Evolutionary conservation across 2,329 filamentous ascomycete species (phyloP).

Genomic region (Cladophialophora yegresii): DNA sequence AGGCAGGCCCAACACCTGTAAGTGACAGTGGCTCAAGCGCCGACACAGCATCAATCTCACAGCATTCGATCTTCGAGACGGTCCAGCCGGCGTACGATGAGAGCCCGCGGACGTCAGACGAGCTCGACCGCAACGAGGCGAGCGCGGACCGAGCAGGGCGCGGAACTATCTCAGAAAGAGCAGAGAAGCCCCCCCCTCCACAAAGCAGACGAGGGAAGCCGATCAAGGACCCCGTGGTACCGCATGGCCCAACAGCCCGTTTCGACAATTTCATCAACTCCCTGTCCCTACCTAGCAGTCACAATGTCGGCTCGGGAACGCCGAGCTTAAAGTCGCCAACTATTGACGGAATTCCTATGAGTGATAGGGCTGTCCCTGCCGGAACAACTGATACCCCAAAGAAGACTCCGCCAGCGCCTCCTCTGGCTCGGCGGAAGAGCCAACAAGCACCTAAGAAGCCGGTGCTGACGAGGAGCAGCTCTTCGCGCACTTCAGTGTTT

Average conservation of each 20-base stretch:
- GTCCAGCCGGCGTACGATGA: slow-evolving; percentile 49
- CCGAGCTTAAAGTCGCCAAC: slow-evolving; percentile 34
- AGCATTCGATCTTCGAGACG: slow-evolving; percentile 61
- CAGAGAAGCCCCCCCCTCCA: slow-evolving; percentile 71
- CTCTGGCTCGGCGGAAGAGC: slow-evolving; percentile 52
- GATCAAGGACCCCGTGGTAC: slow-evolving; percentile 52
- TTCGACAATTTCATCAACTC: slow-evolving; percentile 33
- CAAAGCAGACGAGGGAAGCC: slow-evolving; percentile 77
- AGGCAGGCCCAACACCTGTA: slow-evolving; percentile 37
- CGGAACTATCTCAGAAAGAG: slow-evolving; percentile 47
- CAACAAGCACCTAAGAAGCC: slow-evolving; percentile 45
- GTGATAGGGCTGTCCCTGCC: slow-evolving; percentile 7
- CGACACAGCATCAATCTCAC: slow-evolving; percentile 61
- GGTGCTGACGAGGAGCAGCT: slow-evolving; percentile 40
- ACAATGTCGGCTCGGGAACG: slow-evolving; percentile 14
- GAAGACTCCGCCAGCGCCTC: slow-evolving; percentile 51
- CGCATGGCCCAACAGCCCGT: slow-evolving; percentile 21
- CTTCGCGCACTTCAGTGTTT: slow-evolving; percentile 38
- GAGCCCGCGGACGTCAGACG: slow-evolving; percentile 61
- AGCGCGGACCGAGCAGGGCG: slow-evolving; percentile 50
- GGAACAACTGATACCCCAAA: slow-evolving; percentile 14
- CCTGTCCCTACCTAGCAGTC: slow-evolving; percentile 18
- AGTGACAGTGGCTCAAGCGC: slow-evolving; percentile 55
- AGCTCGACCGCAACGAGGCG: slow-evolving; percentile 57
- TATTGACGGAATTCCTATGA: slow-evolving; percentile 33